A percentile compares a stretch with the other conserved stretches of the same genome.
Evolutionary conservation across 371 early-diverging fungal genomes (phyloP).

Genomic region (Vairimorpha apis): DNA sequence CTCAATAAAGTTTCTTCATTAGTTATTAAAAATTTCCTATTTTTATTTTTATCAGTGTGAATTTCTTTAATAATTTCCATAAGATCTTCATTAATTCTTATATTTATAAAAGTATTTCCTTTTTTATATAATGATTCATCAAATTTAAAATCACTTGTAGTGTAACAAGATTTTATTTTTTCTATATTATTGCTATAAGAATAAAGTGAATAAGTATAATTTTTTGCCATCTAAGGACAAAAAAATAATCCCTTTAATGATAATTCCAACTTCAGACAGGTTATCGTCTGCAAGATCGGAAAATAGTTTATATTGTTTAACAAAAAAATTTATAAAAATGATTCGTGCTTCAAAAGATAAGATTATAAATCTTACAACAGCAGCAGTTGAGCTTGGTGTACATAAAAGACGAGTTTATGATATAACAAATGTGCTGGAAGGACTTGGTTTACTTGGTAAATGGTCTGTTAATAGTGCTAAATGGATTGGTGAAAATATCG

Average conservation of each 20-base stretch:
- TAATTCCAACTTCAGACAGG: constrained; percentile 14
- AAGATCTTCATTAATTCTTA: background rate
- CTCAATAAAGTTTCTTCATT: background rate
- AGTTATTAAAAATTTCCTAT: background rate
- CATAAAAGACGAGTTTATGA: constrained; percentile 76
- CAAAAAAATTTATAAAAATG: constrained; percentile 69
- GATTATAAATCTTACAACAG: constrained; percentile 69
- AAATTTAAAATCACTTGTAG: background rate
- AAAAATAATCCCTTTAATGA: constrained; percentile 21
- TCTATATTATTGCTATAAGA: background rate
- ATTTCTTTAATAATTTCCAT: background rate
- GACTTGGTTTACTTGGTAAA: constrained; percentile 70
- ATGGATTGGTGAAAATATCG: constrained; percentile 65
- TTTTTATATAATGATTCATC: background rate
- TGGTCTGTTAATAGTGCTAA: constrained; percentile 71
- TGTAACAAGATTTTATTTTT: background rate
- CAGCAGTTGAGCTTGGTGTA: constrained; percentile 68
- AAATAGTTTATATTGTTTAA: constrained; percentile 68
- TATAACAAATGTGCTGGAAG: constrained; percentile 76
- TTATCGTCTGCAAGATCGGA: constrained; percentile 59
- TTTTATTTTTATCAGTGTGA: background rate
- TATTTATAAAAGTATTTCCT: background rate
- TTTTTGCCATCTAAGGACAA: constrained; percentile 9
- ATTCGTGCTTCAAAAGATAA: constrained; percentile 67
- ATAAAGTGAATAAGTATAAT: background rate